phyloP scores from a whole-genome alignment of 176 grass and related monocot species.

The Triticum aestivum region IWGSC_CS_RefSeq_v2.1 NC_057803.1:81241118-81241617 shows the following conservation, averaged over 20 bases:
- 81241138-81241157: background rate
- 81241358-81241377: constrained; percentile 9
- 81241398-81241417: constrained; percentile 12
- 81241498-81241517: constrained; percentile 32
- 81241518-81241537: constrained; percentile 56
- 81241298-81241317: background rate
- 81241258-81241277: background rate
- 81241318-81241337: background rate
- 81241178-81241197: background rate
- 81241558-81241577: constrained; percentile 27
- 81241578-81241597: constrained; percentile 7
- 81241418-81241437: constrained; percentile 6
- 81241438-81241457: constrained; percentile 15
- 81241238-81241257: background rate
- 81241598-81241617: background rate
- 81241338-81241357: constrained; percentile 7
- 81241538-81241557: constrained; percentile 51
- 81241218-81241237: background rate
- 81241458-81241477: background rate
- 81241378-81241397: background rate
- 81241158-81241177: background rate
- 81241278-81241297: constrained; percentile 15
- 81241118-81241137: background rate
- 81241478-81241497: constrained; percentile 8
- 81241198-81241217: constrained; percentile 11